These are phyloP conservation scores for Ilex paraguariensis DNA, from an alignment of 305 asterid genomes.

Conservation along the genomic window DNA sequence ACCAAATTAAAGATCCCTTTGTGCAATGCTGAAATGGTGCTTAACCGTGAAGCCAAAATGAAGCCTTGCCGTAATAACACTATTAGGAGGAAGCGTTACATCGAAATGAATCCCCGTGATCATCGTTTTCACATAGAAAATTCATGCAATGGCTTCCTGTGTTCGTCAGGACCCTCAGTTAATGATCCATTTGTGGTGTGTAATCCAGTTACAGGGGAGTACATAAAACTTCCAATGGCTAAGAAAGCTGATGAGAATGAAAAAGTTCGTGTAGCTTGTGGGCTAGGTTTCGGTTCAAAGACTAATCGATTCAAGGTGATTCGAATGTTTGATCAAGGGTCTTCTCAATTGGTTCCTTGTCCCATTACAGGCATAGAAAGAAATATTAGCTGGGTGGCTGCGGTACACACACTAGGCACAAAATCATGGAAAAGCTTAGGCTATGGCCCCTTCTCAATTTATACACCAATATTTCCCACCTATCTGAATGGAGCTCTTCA, in stretches of 20 bases:
- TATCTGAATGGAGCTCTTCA: constrained; percentile 3
- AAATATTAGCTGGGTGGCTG: neutral
- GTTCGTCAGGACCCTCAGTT: neutral
- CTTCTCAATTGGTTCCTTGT: neutral
- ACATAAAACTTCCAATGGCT: constrained; percentile 4
- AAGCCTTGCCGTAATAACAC: neutral
- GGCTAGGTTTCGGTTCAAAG: constrained; percentile 2
- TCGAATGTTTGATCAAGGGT: neutral
- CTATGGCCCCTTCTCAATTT: neutral
- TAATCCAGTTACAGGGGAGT: constrained; percentile 3
- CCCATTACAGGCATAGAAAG: neutral
- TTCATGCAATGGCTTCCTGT: constrained; percentile 6
- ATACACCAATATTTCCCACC: neutral
- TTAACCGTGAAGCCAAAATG: neutral
- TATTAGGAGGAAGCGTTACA: neutral
- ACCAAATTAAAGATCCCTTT: neutral
- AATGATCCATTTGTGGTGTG: neutral
- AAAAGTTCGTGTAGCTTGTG: neutral
- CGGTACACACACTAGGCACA: constrained; percentile 1
- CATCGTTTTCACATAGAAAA: neutral
- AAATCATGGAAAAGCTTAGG: constrained; percentile 4
- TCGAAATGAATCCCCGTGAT: neutral
- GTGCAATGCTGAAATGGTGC: neutral
- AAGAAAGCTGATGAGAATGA: neutral
- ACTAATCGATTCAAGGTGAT: constrained; percentile 5